Base-by-base conservation (phyloP, 2,329 filamentous ascomycete species). In the Venturia oleaginea region DNA sequence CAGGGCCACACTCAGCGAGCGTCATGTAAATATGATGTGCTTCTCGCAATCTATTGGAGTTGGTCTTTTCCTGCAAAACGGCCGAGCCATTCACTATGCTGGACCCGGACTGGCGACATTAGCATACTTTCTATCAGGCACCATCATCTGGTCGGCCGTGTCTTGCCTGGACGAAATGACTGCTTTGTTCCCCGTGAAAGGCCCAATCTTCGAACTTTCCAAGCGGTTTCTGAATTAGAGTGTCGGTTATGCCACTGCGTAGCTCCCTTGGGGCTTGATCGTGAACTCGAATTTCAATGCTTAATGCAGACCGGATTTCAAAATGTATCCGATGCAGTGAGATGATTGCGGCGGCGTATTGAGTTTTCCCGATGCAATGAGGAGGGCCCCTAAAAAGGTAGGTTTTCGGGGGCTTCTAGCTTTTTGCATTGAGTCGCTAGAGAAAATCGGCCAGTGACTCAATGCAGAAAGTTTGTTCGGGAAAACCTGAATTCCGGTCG, bases 241-340 rank as follows among this genome's bases (percentile, higher is more conserved):
- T 34, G 72, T 79, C 24, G 78, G 77, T 40, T 79, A 77, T 69
- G 76, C 77, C 1, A 75, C 74, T 19, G 78, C 76, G 2, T 80
- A 78, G 78, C 78, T 79, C 68, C 71, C 75, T 32, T 79, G 77
- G 77, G n/a, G n/a, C n/a, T n/a, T n/a, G n/a, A n/a, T n/a, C n/a
- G n/a, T n/a, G n/a, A n/a, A n/a, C n/a, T n/a, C n/a, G n/a, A n/a
- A n/a, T n/a, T n/a, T n/a, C n/a, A n/a, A n/a, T n/a, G n/a, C n/a
- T n/a, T n/a, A n/a, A n/a, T n/a, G n/a, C n/a, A n/a, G n/a, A n/a
- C n/a, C n/a, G n/a, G n/a, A n/a, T n/a, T n/a, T n/a, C n/a, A n/a
- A n/a, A n/a, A n/a, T n/a, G n/a, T n/a, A n/a, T n/a, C n/a, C n/a
- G n/a, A n/a, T n/a, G n/a, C n/a, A n/a, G n/a, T n/a, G n/a, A n/a